Percentiles rank a stretch among this genome's conserved stretches.
phyloP scores from a whole-genome alignment of 139 green algal genomes.

The Chlorella sp. region DNA sequence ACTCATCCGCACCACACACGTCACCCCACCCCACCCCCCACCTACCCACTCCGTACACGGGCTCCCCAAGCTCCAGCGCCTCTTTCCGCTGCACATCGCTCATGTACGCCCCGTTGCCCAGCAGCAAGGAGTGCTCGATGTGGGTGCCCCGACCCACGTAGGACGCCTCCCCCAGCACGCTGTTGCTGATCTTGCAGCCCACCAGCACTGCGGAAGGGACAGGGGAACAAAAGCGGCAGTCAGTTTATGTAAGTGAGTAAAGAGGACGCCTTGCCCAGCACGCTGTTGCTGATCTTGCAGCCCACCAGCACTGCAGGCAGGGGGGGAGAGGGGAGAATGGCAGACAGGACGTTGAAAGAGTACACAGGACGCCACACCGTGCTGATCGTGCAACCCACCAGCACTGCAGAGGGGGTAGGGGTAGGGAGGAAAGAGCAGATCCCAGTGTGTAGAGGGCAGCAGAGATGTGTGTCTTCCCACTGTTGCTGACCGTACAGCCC shows the following conservation, averaged over 20 bases:
- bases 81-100: conserved; percentile 41
- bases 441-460: too few relatives aligned
- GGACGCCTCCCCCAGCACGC: conserved; percentile 73
- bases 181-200: conserved; percentile 63
- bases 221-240: background rate
- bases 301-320: conserved; percentile 9
- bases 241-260: too few relatives aligned
- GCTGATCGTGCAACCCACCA: too few relatives aligned
- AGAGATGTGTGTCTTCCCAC: too few relatives aligned
- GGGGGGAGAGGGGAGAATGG: background rate
- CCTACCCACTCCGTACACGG: conserved; percentile 62
- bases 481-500: too few relatives aligned
- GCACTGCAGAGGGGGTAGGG: background rate
- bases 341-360: too few relatives aligned
- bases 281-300: conserved; percentile 36
- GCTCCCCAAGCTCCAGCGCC: conserved; percentile 32
- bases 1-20: background rate
- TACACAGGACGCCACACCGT: too few relatives aligned
- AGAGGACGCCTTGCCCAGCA: conserved; percentile 75
- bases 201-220: conserved; percentile 22
- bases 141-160: conserved; percentile 58
- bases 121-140: conserved; percentile 76
- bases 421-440: background rate
- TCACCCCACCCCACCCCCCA: background rate
- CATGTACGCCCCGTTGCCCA: conserved; percentile 78